Percentiles rank a stretch among this genome's conserved stretches.
phyloP scores from a whole-genome alignment of 345 rosid species.

The Eucalyptus dawsonii region DNA sequence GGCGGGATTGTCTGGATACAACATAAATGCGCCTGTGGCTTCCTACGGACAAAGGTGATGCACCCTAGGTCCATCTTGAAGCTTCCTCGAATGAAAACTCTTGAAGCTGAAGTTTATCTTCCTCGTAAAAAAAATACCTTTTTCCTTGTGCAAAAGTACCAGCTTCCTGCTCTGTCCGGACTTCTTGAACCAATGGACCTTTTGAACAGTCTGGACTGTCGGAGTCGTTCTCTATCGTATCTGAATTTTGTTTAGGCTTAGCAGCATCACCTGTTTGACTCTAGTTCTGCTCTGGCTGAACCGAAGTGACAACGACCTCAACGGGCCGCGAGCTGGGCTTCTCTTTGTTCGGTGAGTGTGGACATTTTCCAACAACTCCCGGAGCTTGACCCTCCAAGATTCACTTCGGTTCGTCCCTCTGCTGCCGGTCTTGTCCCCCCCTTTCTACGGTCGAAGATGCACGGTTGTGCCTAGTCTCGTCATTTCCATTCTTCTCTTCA shows the following conservation, averaged over 20 bases:
- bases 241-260: slow-evolving; percentile 43
- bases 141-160: slow-evolving; percentile 19
- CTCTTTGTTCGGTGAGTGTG: slow-evolving; percentile 40
- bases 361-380: slow-evolving; percentile 37
- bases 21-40: background rate
- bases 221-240: slow-evolving; percentile 65
- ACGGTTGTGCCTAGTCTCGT: slow-evolving; percentile 27
- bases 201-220: slow-evolving; percentile 36
- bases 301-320: slow-evolving; percentile 14
- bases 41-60: background rate
- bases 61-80: slow-evolving; percentile 17
- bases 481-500: slow-evolving; percentile 11
- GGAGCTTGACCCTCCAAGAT: slow-evolving; percentile 51
- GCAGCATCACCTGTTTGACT: slow-evolving; percentile 10
- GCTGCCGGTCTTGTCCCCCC: slow-evolving; percentile 15
- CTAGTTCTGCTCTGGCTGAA: slow-evolving; percentile 8
- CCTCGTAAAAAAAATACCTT: background rate
- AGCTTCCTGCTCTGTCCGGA: slow-evolving; percentile 13
- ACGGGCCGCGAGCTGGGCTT: slow-evolving; percentile 23
- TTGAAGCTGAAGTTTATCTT: slow-evolving; percentile 13
- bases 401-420: slow-evolving; percentile 27
- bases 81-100: slow-evolving; percentile 22
- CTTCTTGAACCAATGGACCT: slow-evolving; percentile 41
- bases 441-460: slow-evolving; percentile 19
- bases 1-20: accelerated